phyloP scores from a whole-genome alignment of 805 yeast genomes.

The Zygosaccharomyces rouxii region DNA sequence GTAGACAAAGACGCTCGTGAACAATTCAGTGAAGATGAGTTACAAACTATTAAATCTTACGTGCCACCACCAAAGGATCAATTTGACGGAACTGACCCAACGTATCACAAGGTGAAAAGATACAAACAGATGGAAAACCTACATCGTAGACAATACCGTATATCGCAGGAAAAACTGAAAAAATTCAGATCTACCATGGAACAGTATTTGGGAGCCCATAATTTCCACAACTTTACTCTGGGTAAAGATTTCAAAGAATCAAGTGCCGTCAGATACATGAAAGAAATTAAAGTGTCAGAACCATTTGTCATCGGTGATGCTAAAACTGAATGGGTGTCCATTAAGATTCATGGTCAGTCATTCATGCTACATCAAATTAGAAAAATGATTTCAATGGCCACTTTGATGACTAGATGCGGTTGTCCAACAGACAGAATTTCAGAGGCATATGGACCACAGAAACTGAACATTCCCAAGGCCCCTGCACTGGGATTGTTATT shows the following conservation, averaged over 20 bases:
- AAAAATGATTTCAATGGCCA: conserved; percentile 96
- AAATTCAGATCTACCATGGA: conserved; percentile 64
- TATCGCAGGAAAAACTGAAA: conserved; percentile 56
- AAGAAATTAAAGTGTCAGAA: conserved; percentile 68
- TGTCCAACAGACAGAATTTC: conserved; percentile 71
- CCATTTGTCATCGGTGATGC: conserved; percentile 90
- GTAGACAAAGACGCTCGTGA: conserved; percentile 40
- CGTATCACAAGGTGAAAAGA: conserved; percentile 41
- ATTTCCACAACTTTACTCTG: conserved; percentile 83
- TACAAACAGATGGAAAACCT: conserved; percentile 61
- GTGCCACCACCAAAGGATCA: conserved; percentile 37
- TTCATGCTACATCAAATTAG: conserved; percentile 98
- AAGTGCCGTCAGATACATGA: conserved; percentile 80
- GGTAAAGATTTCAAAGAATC: conserved; percentile 83
- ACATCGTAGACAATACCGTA: conserved; percentile 64
- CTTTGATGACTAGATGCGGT: conserved; percentile 78
- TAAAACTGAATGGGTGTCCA: conserved; percentile 91
- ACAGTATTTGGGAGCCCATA: conserved; percentile 79
- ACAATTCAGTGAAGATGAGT: conserved; percentile 30
- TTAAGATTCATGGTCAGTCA: conserved; percentile 96
- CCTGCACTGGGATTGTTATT: conserved; percentile 90
- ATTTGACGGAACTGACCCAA: conserved; percentile 39
- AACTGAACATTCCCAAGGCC: conserved; percentile 91
- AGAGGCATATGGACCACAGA: conserved; percentile 69
- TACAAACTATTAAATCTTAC: conserved; percentile 26